Evolutionary conservation across 306 rosid species (phyloP), one percentile per base, ranked within the genome.

Genomic region (Vachellia pachyceras): DNA sequence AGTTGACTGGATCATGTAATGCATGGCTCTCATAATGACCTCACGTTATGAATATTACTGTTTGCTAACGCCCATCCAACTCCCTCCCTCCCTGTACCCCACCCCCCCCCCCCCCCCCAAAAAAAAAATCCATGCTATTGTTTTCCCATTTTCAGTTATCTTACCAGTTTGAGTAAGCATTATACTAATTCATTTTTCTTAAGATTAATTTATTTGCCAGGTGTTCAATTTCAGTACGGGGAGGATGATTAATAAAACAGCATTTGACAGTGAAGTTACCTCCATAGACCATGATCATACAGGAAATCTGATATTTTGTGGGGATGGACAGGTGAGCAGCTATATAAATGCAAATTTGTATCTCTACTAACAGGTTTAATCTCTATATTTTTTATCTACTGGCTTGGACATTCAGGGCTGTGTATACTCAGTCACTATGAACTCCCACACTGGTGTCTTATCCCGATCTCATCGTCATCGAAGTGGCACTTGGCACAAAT

Each of bases 161-260:
- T 60, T 58, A 47, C 55, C 61, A 47, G 66, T 68, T 39, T 13
- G 11, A 13, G 33, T 49, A 1, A 42, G 20, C 55, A 58, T 41
- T 77, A 78, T 74, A 77, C 77, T 20, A n/a, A 52, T 61, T 55
- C 33, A 40, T 78, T 49, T 69, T 37, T 78, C 61, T 73, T 5
- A 58, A 80, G 20, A 36, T 40, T 80, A 54, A 64, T 77, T 79
- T 47, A 47, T 87, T 66, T 82, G 70, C 73, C 87, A 95, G 99
- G 99, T 95, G 70, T 87, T 91, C 83, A 95, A 95, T 89, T 95
- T 91, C 90, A 95, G 99, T 91, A 95, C 99, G 0, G 97, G 99
- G 68, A 91, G 99, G 92, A 75, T 85, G 73, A 85, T 95, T 82
- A 90, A 90, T 86, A 93, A 90, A 84, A 72, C 88, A 61, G 83